These are phyloP conservation scores for Fusarium coffeatum DNA, from an alignment of 2,329 filamentous ascomycete genomes.

Conservation along the genomic window DNA sequence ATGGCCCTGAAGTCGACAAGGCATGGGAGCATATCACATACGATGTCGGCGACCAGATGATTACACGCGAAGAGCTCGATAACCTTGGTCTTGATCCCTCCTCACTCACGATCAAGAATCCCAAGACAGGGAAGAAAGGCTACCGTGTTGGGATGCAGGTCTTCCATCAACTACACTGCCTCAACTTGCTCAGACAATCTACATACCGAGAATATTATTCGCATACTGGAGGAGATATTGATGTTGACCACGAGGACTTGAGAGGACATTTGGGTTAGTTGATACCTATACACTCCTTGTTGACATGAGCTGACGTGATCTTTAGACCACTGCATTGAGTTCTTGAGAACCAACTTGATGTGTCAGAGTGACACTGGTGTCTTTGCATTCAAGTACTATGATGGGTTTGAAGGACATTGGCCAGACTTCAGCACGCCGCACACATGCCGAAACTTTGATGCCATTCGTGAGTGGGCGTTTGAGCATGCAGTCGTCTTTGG, in stretches of 20 bases:
- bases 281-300: accelerated
- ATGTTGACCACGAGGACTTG: constrained; percentile 46
- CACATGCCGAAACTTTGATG: constrained; percentile 66
- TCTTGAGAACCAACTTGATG: constrained; percentile 64
- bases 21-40: constrained; percentile 66
- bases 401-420: constrained; percentile 63
- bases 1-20: constrained; percentile 66
- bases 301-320: background rate
- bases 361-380: constrained; percentile 67
- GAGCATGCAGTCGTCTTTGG: constrained; percentile 61
- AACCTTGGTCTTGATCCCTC: constrained; percentile 64
- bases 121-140: constrained; percentile 66
- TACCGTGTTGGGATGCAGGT: constrained; percentile 70
- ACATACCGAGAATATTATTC: constrained; percentile 63
- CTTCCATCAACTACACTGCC: constrained; percentile 65
- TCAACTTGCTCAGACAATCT: constrained; percentile 61
- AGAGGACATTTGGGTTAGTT: constrained; percentile 36
- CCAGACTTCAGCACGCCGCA: constrained; percentile 66
- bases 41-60: constrained; percentile 69
- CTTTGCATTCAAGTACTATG: constrained; percentile 63
- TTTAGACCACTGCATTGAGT: constrained; percentile 46
- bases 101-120: constrained; percentile 66
- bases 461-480: constrained; percentile 63
- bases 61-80: constrained; percentile 64
- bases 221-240: constrained; percentile 60